Evolutionary conservation across 1,284 basidiomycete species (phyloP).

Genomic region (Acaromyces ingoldii): DNA sequence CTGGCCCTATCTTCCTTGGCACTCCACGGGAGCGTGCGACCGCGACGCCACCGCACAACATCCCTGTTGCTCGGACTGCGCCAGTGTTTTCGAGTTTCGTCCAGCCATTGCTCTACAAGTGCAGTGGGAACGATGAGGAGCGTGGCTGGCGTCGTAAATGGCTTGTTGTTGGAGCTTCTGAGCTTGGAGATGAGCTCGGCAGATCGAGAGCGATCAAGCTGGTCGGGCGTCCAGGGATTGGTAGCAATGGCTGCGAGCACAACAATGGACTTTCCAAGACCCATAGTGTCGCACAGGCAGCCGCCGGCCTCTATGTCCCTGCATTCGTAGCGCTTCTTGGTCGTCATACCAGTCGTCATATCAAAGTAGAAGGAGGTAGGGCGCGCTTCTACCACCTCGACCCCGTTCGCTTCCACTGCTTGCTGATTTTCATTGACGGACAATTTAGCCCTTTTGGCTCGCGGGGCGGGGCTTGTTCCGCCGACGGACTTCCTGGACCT

Average conservation of each 20-base stretch:
- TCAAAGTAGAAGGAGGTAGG: constrained; percentile 21
- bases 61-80: constrained; percentile 7
- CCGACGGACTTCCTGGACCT: not conserved
- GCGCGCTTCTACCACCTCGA: too few species aligned
- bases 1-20: constrained; percentile 3
- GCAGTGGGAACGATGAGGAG: constrained; percentile 30
- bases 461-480: not conserved
- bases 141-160: constrained; percentile 23
- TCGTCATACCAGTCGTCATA: constrained; percentile 22
- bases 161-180: constrained; percentile 8
- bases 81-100: constrained; percentile 30
- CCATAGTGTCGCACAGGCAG: constrained; percentile 35
- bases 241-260: constrained; percentile 24
- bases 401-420: not conserved
- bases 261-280: constrained; percentile 31
- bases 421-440: not conserved
- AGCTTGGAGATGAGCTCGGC: constrained; percentile 20
- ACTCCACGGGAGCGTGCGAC: constrained; percentile 19
- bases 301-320: constrained; percentile 25
- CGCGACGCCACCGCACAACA: constrained; percentile 12
- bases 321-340: constrained; percentile 20
- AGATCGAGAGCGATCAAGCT: constrained; percentile 22
- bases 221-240: constrained; percentile 16
- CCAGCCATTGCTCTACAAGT: constrained; percentile 31
- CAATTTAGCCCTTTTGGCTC: not conserved